Base-by-base conservation (phyloP, 495 filamentous ascomycete species). In the Penicillium pancosmium region DNA sequence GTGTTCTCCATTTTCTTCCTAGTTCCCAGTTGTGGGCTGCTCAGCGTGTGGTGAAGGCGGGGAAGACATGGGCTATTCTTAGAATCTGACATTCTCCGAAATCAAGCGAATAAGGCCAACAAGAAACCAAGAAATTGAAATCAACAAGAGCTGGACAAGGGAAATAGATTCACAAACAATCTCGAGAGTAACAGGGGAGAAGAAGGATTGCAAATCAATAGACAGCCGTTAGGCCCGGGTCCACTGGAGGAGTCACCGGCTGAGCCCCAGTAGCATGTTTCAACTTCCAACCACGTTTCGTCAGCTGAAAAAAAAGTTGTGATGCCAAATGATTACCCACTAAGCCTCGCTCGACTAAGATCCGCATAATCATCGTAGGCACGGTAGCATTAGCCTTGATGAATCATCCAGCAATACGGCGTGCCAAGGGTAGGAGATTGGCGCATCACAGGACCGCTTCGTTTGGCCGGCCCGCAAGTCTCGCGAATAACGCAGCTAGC, bases 251-350 rank as follows among this genome's bases (percentile, higher is more conserved):
- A 34, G 46, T 48, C 46, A 48, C 21, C 46, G 46, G 46, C 46
- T 48, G 46, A 48, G 46, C 46, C 46, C 46, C 46, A 27, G 46
- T 25, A 59, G 58, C 23, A 56, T 60, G 58, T 60, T 60, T 56
- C 52, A 60, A 60, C 58, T 40, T 56, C 58, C 47, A 56, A 60
- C 5, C 27, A 9, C 51, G 48, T 38, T 46, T 48, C 41, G 41
- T 44, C 58, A 60, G 62, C 62, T 60, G 62, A 57, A 57, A 31
- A 44, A 16, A 19, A 1, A 18, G 19, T 16, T 44, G 16, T 4
- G 19, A 44, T n/a, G n/a, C 3, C 16, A 16, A 44, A 16, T n/a
- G n/a, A 41, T 46, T 23, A 38, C n/a, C 16, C 36, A 47, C 48
- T 12, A 51, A 33, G 49, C 49, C 27, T 18, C 11, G 50, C 41